Conservation (phyloP, 306 rosid genomes). For the Sechiopsis laciniata region DNA sequence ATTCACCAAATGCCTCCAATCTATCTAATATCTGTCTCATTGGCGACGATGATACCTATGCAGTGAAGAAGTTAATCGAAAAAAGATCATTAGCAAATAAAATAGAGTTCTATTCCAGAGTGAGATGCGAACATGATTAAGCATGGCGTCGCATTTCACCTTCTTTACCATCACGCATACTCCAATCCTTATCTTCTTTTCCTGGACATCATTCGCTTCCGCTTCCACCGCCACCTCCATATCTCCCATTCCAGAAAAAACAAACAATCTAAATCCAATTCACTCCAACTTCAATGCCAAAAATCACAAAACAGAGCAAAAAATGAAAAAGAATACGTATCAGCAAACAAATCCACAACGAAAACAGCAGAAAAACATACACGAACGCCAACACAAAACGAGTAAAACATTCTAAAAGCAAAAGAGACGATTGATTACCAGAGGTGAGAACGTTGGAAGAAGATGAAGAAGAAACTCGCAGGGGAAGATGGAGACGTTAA, state of each 20-base stretch:
- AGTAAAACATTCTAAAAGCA: background rate
- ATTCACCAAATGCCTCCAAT: conserved; percentile 85
- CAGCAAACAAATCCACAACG: background rate
- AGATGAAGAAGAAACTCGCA: background rate
- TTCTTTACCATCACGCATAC: conserved; percentile 99
- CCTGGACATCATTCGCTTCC: conserved; percentile 26
- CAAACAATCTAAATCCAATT: conserved; percentile 22
- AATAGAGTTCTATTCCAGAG: conserved; percentile 20
- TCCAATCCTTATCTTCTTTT: conserved; percentile 60
- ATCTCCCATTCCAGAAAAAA: conserved; percentile 13
- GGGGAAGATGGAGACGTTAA: background rate
- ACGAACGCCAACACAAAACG: background rate
- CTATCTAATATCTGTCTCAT: conserved; percentile 87
- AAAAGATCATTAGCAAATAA: conserved; percentile 22
- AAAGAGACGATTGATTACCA: background rate
- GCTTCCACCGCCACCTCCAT: conserved; percentile 25
- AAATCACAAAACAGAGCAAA: background rate
- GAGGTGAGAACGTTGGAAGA: background rate
- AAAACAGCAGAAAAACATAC: conserved; percentile 4
- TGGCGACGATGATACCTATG: conserved; percentile 81
- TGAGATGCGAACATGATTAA: conserved; percentile 24
- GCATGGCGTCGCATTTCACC: conserved; percentile 94
- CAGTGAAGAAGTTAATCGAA: conserved; percentile 20
- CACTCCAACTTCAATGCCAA: conserved; percentile 16
- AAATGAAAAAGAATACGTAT: background rate